These are phyloP conservation scores for Teunomyces panamensis DNA, from an alignment of 805 yeast species.

Conservation along the genomic window DNA sequence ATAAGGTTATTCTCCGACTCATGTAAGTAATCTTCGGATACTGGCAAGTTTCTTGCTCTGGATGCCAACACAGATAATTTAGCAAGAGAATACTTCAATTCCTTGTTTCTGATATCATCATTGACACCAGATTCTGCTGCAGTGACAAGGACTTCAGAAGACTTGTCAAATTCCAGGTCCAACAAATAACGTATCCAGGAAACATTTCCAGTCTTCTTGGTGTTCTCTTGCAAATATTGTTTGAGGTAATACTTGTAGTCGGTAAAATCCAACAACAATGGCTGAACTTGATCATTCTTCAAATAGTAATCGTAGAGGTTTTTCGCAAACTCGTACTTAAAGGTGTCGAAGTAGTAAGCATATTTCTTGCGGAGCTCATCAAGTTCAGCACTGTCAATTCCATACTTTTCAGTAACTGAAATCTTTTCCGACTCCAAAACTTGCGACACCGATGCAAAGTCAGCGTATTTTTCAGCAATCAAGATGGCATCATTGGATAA, in stretches of 20 bases:
- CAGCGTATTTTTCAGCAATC: conserved; percentile 64
- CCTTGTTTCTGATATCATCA: conserved; percentile 47
- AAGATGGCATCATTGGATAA: conserved; percentile 53
- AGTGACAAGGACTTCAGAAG: conserved; percentile 45
- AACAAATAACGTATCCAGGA: conserved; percentile 72
- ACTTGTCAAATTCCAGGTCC: conserved; percentile 47
- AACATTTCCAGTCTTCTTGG: conserved; percentile 46
- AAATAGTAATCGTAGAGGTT: conserved; percentile 60
- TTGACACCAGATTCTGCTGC: conserved; percentile 33
- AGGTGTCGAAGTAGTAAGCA: conserved; percentile 53
- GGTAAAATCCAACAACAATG: conserved; percentile 56
- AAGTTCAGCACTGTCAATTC: conserved; percentile 15
- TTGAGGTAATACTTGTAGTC: conserved; percentile 48
- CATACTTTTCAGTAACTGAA: conserved; percentile 15
- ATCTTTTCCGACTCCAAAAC: conserved; percentile 36
- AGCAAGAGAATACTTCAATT: conserved; percentile 64
- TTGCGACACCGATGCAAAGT: conserved; percentile 61
- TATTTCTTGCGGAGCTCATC: conserved; percentile 26
- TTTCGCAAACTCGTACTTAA: conserved; percentile 67
- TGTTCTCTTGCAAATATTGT: conserved; percentile 47
- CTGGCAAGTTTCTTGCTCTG: conserved; percentile 6
- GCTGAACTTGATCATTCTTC: conserved; percentile 47
- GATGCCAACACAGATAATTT: conserved; percentile 60
- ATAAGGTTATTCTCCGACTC: conserved; percentile 52
- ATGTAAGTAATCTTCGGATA: conserved; percentile 19